Conservation (phyloP, 768 basidiomycete species). For the Leccinum subgranulosum region DNA sequence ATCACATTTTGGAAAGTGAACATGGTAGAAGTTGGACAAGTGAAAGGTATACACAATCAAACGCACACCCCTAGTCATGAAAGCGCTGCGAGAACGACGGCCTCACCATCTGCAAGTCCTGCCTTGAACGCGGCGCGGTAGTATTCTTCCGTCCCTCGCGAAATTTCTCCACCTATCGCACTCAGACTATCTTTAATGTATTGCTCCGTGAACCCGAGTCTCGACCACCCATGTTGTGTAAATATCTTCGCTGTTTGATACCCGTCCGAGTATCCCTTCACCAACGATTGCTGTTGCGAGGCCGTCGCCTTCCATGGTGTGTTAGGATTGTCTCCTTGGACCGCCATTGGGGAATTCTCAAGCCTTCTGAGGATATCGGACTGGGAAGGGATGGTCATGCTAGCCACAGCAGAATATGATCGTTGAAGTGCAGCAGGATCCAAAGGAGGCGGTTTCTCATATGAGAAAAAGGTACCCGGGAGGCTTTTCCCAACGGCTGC, state of each 20-base stretch:
- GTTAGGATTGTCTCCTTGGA: background rate
- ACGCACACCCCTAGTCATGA: background rate
- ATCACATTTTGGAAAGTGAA: no score
- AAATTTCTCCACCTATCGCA: constrained; percentile 10
- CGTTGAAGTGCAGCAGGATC: constrained; percentile 23
- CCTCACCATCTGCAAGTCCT: constrained; percentile 14
- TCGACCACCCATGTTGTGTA: constrained; percentile 44
- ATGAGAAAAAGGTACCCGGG: constrained; percentile 57
- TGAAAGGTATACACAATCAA: no score
- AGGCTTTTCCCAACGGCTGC: constrained; percentile 54
- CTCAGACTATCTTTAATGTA: constrained; percentile 49
- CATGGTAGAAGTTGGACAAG: no score
- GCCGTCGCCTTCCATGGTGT: constrained; percentile 6
- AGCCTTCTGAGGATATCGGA: constrained; percentile 11
- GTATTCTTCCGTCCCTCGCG: constrained; percentile 5
- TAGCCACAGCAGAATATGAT: constrained; percentile 10
- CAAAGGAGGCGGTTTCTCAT: constrained; percentile 30
- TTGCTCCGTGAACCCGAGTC: constrained; percentile 60
- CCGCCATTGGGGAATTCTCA: background rate
- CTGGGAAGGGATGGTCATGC: constrained; percentile 15
- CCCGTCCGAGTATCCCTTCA: constrained; percentile 59
- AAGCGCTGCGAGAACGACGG: constrained; percentile 10
- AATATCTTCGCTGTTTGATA: constrained; percentile 54
- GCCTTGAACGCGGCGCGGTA: constrained; percentile 16
- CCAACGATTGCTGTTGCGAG: constrained; percentile 10